Base-by-base conservation (phyloP, 495 filamentous ascomycete genomes). In the Penicillium psychrofluorescens region DNA sequence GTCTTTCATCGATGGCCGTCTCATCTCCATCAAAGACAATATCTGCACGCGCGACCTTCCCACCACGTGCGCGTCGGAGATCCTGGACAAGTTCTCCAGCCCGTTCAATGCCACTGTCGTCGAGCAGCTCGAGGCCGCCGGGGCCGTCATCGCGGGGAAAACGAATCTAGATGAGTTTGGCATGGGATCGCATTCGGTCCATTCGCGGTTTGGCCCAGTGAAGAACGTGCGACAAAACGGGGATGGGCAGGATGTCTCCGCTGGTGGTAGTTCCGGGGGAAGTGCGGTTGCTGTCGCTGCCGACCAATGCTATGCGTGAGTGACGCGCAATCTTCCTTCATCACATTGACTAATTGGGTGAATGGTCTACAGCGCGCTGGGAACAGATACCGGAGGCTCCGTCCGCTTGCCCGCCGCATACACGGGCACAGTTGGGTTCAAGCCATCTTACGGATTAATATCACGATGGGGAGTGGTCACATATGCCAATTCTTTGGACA, bases 151-250 rank as follows among this genome's bases (percentile, higher is more conserved):
- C 4, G 71, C 78, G 11, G 85, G 84, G 7, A 96, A 95, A 61
- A 89, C 89, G 0, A 95, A 95, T 62, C 73, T 98, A 53, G 92
- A 98, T 71, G 92, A 97, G 59, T 98, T 97, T 65, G 92, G 92
- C 14, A 98, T 98, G 92, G 92, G 92, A 32, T 94, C 89, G 9
- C 86, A 97, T 66, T 88, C 88, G 11, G 76, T 73, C 2, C 65
- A 90, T 56, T 94, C 90, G 13, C 59, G 62, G 41, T 85, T 84
- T 56, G 90, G 86, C 4, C 53, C 78, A 14, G 86, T 92, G 4
- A 73, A 70, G 36, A 80, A 60, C 50, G 16, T 48, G 42, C 56
- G 55, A 36, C 46, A 48, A 14, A 44, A 54, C 40, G 22, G n/a
- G 2, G 50, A 54, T 29, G 54, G 49, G 35, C 54, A 60, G 9